Base-by-base conservation (phyloP, 495 filamentous ascomycete genomes). In the Neurospora tetraspora region DNA sequence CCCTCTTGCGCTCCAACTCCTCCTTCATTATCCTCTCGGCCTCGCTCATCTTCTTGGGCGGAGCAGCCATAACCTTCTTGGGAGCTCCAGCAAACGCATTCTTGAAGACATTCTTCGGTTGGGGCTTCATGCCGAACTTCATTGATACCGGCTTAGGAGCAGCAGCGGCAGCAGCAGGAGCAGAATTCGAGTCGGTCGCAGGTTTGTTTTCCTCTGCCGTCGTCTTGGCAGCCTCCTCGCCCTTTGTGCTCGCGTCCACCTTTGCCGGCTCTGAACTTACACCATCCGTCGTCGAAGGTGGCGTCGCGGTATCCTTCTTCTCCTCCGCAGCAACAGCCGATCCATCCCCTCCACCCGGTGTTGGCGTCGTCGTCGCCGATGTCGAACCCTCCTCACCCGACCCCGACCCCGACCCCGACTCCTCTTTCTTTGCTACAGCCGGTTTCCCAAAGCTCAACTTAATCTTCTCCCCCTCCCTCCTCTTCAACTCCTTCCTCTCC, bases 21-120 rank as follows among this genome's bases (percentile, higher is more conserved):
- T 92, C 91, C 79, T 90, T 92, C 93, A 97, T 97, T 73, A 96
- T 96, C 72, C 93, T 85, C 74, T 96, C 93, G n/a, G 91, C 91
- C 80, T 96, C 92, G 74, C 91, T 92, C 87, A 96, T 93, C 83
- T 92, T 93, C 74, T 92, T 92, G 3, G 88, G 87, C 59, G 84
- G 86, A 69, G 89, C 85, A n/a, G 79, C 79, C 38, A 83, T 79
- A 5, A 85, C 82, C 78, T 92, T 92, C 82, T 91, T 92, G 14
- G 85, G 83, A 4, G 85, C 85, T 1, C 81, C 78, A 18, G 82
- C 78, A 34, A 92, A 81, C 3, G 88, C 88, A 70, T 91, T 92
- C 81, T 91, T 94, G 79, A 96, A 96, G 11, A 96, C 91, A 72
- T 96, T 96, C 81, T 96, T 96, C 1, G 90, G 85, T 84, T 93